Evolutionary conservation across 495 filamentous ascomycete genomes (phyloP), one percentile per base, ranked within the genome.

Genomic region (Xylaria venustula): DNA sequence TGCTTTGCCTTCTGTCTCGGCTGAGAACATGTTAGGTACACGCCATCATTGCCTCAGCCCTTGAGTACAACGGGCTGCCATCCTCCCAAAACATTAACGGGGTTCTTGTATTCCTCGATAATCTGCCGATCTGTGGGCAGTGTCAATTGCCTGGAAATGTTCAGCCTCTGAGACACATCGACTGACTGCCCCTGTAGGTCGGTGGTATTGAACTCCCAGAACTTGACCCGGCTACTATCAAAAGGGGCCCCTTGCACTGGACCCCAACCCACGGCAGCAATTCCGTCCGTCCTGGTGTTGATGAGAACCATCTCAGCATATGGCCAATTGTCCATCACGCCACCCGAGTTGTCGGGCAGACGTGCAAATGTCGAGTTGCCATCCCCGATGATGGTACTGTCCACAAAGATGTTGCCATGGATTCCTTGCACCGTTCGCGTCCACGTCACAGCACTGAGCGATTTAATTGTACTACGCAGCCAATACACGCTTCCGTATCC

Each of bases 151-250:
- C 46, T 48, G 15, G 51, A 57, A 37, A 62, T 15, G 25, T 53
- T 37, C 11, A 62, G 22, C 7, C 63, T 48, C 36, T 37, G 51
- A 26, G 63, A 61, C 2, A 47, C 25, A 34, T 65, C 48, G 11
- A 62, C 22, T 7, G 58, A 51, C 22, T 14, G 40, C 7, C 63
- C 63, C 25, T 28, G 20, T 15, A 61, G 20, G 32, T 62, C 53
- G 44, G 44, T 65, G 9, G 63, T 65, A 47, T 65, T 65, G 37
- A 44, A 65, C 28, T 65, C 63, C 63, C 58, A 65, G 9, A 61
- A 51, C 11, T 28, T 47, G 20, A 65, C 41, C 37, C 60, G 51
- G 22, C 51, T 62, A 7, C 51, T 61, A 45, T 61, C 58, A 23
- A 62, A 65, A 1, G 63, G 63, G 12, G 58, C 34, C 23, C 58